phyloP scores from a whole-genome alignment of 805 yeast species.

The Wickerhamiella australiensis region DNA sequence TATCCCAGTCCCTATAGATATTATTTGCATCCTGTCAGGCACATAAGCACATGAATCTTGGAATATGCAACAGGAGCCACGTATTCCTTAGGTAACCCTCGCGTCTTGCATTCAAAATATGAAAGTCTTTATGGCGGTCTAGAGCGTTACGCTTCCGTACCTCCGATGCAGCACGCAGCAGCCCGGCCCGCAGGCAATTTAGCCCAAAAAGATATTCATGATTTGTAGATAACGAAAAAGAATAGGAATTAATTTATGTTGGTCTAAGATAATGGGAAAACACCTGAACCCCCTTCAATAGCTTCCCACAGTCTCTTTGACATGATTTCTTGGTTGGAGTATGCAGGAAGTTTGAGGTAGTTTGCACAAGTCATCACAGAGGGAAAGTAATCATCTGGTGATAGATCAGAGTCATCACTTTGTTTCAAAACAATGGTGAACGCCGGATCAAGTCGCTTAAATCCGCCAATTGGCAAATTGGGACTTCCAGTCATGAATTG shows the following conservation, averaged over 20 bases:
- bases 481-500: conserved; percentile 93
- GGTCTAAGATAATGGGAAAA: conserved; percentile 59
- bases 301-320: conserved; percentile 51
- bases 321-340: conserved; percentile 53
- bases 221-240: neutral
- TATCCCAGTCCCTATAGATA: too few relatives aligned
- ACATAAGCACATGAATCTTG: neutral
- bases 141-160: neutral
- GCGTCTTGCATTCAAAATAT: neutral
- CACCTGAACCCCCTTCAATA: conserved; percentile 75
- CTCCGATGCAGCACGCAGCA: neutral
- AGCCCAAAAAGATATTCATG: neutral
- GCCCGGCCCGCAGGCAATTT: too few relatives aligned
- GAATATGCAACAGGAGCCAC: neutral
- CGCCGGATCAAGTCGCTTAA: conserved; percentile 65
- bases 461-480: conserved; percentile 86
- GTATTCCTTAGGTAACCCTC: neutral
- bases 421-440: conserved; percentile 78
- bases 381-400: conserved; percentile 73
- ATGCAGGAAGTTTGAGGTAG: conserved; percentile 79
- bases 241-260: neutral
- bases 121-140: neutral
- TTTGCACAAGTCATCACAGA: conserved; percentile 98
- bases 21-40: neutral
- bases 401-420: conserved; percentile 43